Percentiles rank a stretch among this genome's conserved stretches.
These are phyloP conservation scores for Solanum hybrid DNA, from an alignment of 305 asterid genomes.

Conservation along the genomic window DNA sequence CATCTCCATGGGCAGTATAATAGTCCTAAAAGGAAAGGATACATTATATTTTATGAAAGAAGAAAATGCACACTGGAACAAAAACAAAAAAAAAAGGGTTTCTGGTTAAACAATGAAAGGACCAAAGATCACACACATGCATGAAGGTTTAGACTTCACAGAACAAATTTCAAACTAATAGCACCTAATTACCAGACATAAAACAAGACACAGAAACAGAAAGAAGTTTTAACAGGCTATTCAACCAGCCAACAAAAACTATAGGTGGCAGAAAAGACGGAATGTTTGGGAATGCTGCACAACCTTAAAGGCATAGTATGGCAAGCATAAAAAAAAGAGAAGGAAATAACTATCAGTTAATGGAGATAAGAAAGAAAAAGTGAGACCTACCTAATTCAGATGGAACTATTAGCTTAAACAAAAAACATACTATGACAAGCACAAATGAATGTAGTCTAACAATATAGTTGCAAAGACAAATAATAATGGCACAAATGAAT, in stretches of 20 bases:
- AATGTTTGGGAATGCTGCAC: not conserved
- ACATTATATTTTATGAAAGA: not conserved
- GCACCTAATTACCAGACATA: not conserved
- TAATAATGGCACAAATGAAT: too few species aligned
- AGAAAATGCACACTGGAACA: not conserved
- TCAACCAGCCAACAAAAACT: not conserved
- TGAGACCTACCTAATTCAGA: not conserved
- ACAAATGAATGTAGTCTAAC: not conserved
- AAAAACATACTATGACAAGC: not conserved
- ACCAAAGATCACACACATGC: not conserved
- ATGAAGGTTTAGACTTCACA: not conserved
- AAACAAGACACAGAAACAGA: not conserved
- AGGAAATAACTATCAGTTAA: not conserved
- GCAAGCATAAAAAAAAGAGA: not conserved
- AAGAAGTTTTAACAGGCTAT: not conserved
- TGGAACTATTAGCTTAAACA: not conserved
- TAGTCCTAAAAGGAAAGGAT: slow-evolving; percentile 47
- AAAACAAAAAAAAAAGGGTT: not conserved
- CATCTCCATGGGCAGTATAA: slow-evolving; percentile 88
- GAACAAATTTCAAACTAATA: not conserved
- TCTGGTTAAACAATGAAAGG: not conserved
- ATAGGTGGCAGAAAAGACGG: not conserved
- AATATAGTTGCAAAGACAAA: too few species aligned
- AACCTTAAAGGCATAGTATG: not conserved
- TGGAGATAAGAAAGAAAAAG: not conserved